Evolutionary conservation across 352 stramenopile species (phyloP).

Genomic region (Bremia lactucae): DNA sequence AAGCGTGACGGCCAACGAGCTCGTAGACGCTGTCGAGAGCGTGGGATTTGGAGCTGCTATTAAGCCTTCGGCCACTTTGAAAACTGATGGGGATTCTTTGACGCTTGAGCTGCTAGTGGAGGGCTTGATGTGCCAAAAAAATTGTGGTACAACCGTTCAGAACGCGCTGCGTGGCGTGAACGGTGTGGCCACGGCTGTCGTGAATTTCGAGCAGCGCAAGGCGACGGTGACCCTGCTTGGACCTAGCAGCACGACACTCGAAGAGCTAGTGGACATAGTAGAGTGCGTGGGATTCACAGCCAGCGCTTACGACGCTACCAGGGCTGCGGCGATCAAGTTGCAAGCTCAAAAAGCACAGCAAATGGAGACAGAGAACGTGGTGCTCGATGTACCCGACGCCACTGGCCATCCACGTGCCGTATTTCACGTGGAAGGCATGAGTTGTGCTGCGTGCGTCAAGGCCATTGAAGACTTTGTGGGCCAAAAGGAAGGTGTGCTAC

Average conservation of each 20-base stretch:
- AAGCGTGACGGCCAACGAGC: constrained; percentile 24
- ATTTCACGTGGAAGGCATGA: constrained; percentile 82
- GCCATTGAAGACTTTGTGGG: constrained; percentile 72
- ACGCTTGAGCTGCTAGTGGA: constrained; percentile 70
- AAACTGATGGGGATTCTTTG: neutral
- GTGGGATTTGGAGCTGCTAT: constrained; percentile 65
- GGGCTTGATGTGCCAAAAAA: constrained; percentile 93
- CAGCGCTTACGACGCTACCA: constrained; percentile 39
- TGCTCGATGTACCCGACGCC: constrained; percentile 24
- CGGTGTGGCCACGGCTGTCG: constrained; percentile 54
- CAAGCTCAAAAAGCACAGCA: constrained; percentile 24
- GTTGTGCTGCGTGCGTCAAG: constrained; percentile 80
- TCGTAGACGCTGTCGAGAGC: constrained; percentile 65
- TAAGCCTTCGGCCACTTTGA: constrained; percentile 5
- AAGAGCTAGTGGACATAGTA: constrained; percentile 65
- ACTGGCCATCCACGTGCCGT: constrained; percentile 50
- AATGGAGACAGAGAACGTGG: constrained; percentile 14
- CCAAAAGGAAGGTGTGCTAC: constrained; percentile 48
- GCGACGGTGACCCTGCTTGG: constrained; percentile 42
- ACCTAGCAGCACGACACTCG: constrained; percentile 34
- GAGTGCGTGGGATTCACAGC: constrained; percentile 64
- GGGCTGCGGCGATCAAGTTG: constrained; percentile 41
- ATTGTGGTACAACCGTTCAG: constrained; percentile 87
- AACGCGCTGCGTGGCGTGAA: constrained; percentile 70
- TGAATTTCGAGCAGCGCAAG: constrained; percentile 63